phyloP scores from a whole-genome alignment of 2,329 filamentous ascomycete species.

The Ophiostoma piceae region DNA sequence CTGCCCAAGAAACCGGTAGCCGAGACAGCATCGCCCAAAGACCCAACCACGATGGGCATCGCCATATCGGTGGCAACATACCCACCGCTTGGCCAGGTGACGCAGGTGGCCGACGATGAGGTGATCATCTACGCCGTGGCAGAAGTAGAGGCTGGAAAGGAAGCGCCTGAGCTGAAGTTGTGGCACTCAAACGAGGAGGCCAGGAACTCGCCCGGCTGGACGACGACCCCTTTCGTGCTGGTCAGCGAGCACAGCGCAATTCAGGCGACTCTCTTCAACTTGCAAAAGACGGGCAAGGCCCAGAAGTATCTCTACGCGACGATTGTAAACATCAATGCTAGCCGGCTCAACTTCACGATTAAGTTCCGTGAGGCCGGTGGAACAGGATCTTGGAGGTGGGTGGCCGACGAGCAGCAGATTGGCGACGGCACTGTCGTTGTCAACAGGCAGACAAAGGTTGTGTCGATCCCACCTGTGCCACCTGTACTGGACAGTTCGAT shows the following conservation, averaged over 20 bases:
- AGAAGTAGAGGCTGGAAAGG: constrained; percentile 61
- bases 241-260: constrained; percentile 18
- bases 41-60: constrained; percentile 19
- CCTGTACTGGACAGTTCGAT: not conserved
- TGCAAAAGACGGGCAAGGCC: constrained; percentile 38
- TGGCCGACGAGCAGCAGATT: constrained; percentile 57
- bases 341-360: constrained; percentile 59
- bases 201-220: constrained; percentile 42
- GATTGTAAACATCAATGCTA: constrained; percentile 36
- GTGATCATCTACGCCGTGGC: constrained; percentile 64
- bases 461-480: not conserved
- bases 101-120: constrained; percentile 47
- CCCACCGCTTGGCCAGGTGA: constrained; percentile 72
- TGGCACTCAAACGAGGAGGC: constrained; percentile 53
- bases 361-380: constrained; percentile 55
- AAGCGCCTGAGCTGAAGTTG: constrained; percentile 67
- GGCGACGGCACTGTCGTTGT: constrained; percentile 60
- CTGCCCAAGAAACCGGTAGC: constrained; percentile 22
- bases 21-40: not conserved
- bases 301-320: constrained; percentile 44
- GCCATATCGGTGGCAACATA: constrained; percentile 40
- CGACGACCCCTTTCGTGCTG: constrained; percentile 45
- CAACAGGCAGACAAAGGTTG: constrained; percentile 32
- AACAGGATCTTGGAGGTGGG: constrained; percentile 71
- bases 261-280: constrained; percentile 29